Conservation (phyloP, 768 basidiomycete genomes). For the Lactifluus volemus region DNA sequence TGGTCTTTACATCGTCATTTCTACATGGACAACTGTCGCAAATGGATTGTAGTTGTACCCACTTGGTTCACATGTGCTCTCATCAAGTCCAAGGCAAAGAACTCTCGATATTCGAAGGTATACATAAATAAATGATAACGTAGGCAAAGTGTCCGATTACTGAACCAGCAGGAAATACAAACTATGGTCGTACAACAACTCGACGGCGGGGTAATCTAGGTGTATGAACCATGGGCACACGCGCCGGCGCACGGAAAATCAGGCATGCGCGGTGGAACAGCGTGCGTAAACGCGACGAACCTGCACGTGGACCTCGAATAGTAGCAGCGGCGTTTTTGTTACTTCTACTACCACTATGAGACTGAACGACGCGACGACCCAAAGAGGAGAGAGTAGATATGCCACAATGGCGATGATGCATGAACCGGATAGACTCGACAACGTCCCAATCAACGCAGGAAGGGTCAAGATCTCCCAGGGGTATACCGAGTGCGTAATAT, state of each 20-base stretch:
- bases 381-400: neutral
- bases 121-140: neutral
- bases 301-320: neutral
- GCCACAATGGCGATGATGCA: neutral
- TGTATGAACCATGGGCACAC: neutral
- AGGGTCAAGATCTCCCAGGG: neutral
- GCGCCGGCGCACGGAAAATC: neutral
- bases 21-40: neutral
- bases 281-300: neutral
- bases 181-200: neutral
- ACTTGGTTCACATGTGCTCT: neutral
- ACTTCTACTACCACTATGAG: too few relatives aligned
- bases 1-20: neutral
- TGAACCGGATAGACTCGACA: neutral
- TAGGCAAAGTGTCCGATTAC: neutral
- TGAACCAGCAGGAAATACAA: neutral
- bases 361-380: neutral
- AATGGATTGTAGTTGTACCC: neutral
- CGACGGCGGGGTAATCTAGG: neutral
- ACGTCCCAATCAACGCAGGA: conserved; percentile 5
- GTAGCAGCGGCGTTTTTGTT: neutral
- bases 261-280: conserved; percentile 2
- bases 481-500: neutral
- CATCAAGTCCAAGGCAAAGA: neutral
- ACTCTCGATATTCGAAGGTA: neutral